These are phyloP conservation scores for Dactylellina haptotyla DNA, from an alignment of 2,329 filamentous ascomycete species.

Conservation along the genomic window DNA sequence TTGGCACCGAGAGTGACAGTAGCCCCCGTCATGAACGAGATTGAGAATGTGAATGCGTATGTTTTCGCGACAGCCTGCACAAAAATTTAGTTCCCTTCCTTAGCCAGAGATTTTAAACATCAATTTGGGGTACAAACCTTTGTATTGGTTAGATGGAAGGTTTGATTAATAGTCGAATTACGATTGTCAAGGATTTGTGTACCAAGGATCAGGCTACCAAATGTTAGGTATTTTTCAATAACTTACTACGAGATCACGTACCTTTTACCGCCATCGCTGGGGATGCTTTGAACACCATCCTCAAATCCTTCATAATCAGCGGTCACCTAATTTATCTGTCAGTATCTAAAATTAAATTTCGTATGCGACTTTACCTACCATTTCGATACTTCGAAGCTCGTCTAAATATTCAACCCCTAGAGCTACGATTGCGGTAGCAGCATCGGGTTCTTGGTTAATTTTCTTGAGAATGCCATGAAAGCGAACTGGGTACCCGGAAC, in stretches of 20 bases:
- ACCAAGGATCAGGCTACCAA: constrained; percentile 33
- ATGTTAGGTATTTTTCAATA: background rate
- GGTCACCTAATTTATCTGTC: constrained; percentile 17
- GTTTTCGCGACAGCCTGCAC: constrained; percentile 22
- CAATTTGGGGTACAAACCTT: background rate
- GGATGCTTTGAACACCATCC: constrained; percentile 18
- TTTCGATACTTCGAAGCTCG: constrained; percentile 33
- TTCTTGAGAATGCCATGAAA: constrained; percentile 44
- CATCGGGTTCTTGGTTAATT: constrained; percentile 12
- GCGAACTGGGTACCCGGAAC: constrained; percentile 40
- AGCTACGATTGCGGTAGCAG: constrained; percentile 25
- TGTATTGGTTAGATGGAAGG: constrained; percentile 37
- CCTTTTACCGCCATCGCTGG: constrained; percentile 36
- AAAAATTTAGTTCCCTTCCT: no score
- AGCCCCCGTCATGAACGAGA: constrained; percentile 18
- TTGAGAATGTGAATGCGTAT: constrained; percentile 34
- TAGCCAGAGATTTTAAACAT: no score
- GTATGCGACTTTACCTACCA: no score
- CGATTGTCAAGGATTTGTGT: constrained; percentile 45
- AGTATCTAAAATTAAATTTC: constrained; percentile 25
- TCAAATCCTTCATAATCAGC: constrained; percentile 40
- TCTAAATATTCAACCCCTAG: constrained; percentile 41
- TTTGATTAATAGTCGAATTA: constrained; percentile 43
- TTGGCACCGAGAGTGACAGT: constrained; percentile 26
- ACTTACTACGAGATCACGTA: background rate